A percentile compares a stretch with the other conserved stretches of the same genome.
Conservation (phyloP, 192 early-diverging fungal genomes). For the Umbelopsis ramanniana region DNA sequence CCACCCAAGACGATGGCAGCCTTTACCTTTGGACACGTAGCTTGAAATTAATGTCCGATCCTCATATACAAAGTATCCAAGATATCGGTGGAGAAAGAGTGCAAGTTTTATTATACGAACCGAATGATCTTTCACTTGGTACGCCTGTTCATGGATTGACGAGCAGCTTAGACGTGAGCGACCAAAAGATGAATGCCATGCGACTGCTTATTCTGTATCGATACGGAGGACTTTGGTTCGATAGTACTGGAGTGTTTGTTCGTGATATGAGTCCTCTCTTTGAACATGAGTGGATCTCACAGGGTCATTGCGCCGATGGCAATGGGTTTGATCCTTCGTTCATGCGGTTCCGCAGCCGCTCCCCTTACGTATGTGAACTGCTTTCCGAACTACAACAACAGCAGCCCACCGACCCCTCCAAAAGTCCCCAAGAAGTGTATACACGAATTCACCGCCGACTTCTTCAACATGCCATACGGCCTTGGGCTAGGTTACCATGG, state of each 20-base stretch:
- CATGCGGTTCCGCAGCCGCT: constrained; percentile 32
- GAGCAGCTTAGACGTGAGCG: background rate
- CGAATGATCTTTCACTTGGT: constrained; percentile 1
- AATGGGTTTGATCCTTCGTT: constrained; percentile 36
- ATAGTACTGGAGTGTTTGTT: constrained; percentile 34
- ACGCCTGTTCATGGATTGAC: constrained; percentile 30
- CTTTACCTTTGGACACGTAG: constrained; percentile 37
- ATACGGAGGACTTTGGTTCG: constrained; percentile 44
- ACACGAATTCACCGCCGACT: constrained; percentile 27
- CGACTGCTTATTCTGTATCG: constrained; percentile 34
- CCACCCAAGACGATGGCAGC: constrained; percentile 31
- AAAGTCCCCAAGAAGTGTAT: constrained; percentile 23
- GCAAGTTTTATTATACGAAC: background rate
- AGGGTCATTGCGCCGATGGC: constrained; percentile 38
- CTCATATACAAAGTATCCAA: constrained; percentile 5
- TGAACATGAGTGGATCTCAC: constrained; percentile 46
- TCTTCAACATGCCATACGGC: constrained; percentile 31
- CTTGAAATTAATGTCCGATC: constrained; percentile 4
- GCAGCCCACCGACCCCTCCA: constrained; percentile 10
- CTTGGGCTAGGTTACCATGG: constrained; percentile 43
- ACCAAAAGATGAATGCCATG: constrained; percentile 21
- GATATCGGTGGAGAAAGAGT: constrained; percentile 4
- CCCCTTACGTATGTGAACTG: constrained; percentile 41
- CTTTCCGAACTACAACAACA: constrained; percentile 24
- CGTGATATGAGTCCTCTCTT: constrained; percentile 41